Evolutionary conservation across 208 protist genomes (phyloP).

Genomic region (Polymyxa betae): DNA sequence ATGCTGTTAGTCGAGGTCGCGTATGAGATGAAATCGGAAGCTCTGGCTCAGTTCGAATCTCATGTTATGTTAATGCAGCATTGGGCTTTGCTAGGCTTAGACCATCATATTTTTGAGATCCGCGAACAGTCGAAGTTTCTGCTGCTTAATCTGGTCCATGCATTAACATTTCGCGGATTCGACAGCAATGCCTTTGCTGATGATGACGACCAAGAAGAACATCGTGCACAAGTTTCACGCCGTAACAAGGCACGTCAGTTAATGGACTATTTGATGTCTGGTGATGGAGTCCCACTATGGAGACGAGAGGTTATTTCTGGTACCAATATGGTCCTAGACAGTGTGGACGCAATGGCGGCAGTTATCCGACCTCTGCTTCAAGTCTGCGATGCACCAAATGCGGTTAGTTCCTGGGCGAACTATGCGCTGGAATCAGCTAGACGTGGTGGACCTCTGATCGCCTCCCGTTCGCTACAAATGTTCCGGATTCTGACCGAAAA

Average conservation of each 20-base stretch:
- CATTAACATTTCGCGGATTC: not conserved
- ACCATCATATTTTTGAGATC: constrained; percentile 5
- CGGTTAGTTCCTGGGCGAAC: not conserved
- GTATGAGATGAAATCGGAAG: not conserved
- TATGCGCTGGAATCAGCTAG: not conserved
- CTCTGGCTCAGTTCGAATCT: not conserved
- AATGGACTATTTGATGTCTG: constrained; percentile 41
- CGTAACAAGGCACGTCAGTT: constrained; percentile 16
- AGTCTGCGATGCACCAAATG: not conserved
- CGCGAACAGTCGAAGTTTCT: not conserved
- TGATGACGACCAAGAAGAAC: not conserved
- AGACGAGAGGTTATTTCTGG: not conserved
- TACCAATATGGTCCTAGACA: not conserved
- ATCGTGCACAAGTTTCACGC: not conserved
- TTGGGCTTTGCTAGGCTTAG: not conserved
- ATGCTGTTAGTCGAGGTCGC: constrained; percentile 50
- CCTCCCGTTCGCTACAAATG: not conserved
- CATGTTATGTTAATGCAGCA: constrained; percentile 15
- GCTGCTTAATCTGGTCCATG: constrained; percentile 20
- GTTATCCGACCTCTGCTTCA: not conserved
- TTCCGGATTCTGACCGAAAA: constrained; percentile 1
- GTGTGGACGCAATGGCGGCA: not conserved
- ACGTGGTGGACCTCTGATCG: not conserved
- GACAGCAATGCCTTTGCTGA: too few species aligned
- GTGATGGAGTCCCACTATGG: not conserved